Evolutionary conservation across 257 asterid genomes (phyloP).

Genomic region (Salvia splendens): DNA sequence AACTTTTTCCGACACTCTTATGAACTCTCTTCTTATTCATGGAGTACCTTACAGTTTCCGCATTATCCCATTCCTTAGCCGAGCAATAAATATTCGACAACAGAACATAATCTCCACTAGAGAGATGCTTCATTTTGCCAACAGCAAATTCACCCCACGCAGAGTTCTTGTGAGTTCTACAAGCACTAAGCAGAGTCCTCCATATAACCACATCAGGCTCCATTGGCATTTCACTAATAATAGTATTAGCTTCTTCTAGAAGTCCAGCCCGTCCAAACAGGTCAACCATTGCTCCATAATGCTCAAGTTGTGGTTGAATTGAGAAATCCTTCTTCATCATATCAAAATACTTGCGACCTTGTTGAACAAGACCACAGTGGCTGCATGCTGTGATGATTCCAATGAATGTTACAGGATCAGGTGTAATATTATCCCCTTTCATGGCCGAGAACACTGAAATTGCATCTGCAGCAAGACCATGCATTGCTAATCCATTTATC

Average conservation of each 20-base stretch:
- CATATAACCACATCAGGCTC: conserved; percentile 73
- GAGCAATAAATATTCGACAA: conserved; percentile 74
- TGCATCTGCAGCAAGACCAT: conserved; percentile 73
- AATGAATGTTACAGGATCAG: conserved; percentile 66
- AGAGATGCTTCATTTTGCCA: conserved; percentile 51
- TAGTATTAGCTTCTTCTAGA: conserved; percentile 58
- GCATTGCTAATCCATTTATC: conserved; percentile 69
- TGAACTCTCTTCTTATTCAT: conserved; percentile 62
- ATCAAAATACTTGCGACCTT: conserved; percentile 59
- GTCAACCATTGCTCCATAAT: conserved; percentile 84
- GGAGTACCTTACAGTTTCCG: conserved; percentile 53
- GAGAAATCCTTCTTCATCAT: conserved; percentile 53
- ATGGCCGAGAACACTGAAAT: conserved; percentile 47
- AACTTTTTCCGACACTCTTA: conserved; percentile 68
- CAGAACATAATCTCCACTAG: conserved; percentile 68
- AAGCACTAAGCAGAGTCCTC: conserved; percentile 76
- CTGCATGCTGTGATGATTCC: conserved; percentile 70
- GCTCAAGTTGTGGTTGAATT: conserved; percentile 73
- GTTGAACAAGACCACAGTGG: conserved; percentile 66
- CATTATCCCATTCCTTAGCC: conserved; percentile 56
- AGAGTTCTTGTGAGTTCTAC: conserved; percentile 60
- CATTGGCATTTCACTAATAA: conserved; percentile 63
- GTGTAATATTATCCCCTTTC: conserved; percentile 49
- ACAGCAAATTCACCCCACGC: conserved; percentile 57
- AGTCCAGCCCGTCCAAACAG: conserved; percentile 68